Evolutionary conservation across 306 rosid species (phyloP).

Genomic region (Cucumis cinereus): DNA sequence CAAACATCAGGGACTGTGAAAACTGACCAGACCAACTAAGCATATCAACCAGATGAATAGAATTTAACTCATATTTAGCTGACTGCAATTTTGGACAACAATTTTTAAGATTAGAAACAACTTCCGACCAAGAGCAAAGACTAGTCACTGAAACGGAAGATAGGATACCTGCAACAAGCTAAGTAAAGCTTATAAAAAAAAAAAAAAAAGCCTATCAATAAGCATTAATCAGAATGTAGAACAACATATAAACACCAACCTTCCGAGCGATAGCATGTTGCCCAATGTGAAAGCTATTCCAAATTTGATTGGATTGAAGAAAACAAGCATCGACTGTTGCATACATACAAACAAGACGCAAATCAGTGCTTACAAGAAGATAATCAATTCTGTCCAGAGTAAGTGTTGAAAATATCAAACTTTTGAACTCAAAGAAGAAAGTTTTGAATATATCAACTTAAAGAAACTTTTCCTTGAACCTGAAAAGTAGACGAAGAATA

Average conservation of each 20-base stretch:
- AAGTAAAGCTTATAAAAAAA: neutral
- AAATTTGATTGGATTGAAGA: conserved; percentile 85
- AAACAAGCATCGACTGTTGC: conserved; percentile 86
- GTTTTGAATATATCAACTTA: neutral
- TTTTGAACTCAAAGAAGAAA: neutral
- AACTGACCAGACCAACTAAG: neutral
- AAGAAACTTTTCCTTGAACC: neutral
- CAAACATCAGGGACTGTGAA: neutral
- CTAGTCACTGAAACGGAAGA: neutral
- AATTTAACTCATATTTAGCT: neutral
- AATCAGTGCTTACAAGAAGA: conserved; percentile 15
- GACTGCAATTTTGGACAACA: neutral
- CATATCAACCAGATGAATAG: neutral
- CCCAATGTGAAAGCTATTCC: conserved; percentile 88
- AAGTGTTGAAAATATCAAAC: neutral
- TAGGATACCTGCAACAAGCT: neutral
- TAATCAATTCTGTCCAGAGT: neutral
- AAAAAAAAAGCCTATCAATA: neutral
- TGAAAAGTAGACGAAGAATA: neutral
- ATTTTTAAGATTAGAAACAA: neutral
- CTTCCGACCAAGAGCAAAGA: neutral
- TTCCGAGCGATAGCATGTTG: conserved; percentile 83
- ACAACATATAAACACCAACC: conserved; percentile 35
- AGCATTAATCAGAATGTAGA: neutral
- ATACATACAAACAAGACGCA: conserved; percentile 14